Evolutionary conservation across 2,329 filamentous ascomycete species (phyloP), one percentile per base, ranked within the genome.

Genomic region (Aspergillus amoenus): DNA sequence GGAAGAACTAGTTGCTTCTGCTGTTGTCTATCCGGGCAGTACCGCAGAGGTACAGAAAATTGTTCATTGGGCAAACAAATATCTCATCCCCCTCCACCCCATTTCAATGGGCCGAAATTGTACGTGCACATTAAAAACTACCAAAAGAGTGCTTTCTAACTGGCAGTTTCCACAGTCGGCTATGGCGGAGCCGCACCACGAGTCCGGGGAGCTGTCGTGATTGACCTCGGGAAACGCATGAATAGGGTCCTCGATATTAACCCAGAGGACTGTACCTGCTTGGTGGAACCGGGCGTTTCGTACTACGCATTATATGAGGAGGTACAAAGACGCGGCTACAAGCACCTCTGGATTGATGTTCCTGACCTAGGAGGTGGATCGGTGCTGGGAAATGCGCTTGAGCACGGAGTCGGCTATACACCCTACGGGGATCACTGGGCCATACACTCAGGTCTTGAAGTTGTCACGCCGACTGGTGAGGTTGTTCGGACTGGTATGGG

Each of bases 271-370:
- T 77, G 76, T 42, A 79, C 78, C 18, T 82, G 75, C 54, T 79
- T 85, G 0, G 75, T 85, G 4, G 82, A 85, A 64, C 83, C 83
- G 0, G 82, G 83, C 1, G 82, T 85, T 0, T 80, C 81, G 0
- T 84, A 79, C 63, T 77, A 79, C 54, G 76, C 76, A 27, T 70
- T 85, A 7, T 76, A 84, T 58, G 74, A 83, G n/a, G 74, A 80
- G 22, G 30, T 55, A 6, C 46, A 57, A 30, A 17, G n/a, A 3
- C 3, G 15, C 5, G 32, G 41, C 3, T 34, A 48, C 27, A 11
- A 30, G 5, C 30, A 39, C 22, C 43, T 51, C 66, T 83, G n/a
- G 68, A 75, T 58, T 5, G 27, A 55, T 40, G 50, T 49, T 8
- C 60, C 63, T 24, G 60, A 52, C 13, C n/a, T 80, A 6, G 75